A percentile compares a stretch with the other conserved stretches of the same genome.
Conservation (phyloP, 306 rosid species). For the Lathyrus tuberosus region DNA sequence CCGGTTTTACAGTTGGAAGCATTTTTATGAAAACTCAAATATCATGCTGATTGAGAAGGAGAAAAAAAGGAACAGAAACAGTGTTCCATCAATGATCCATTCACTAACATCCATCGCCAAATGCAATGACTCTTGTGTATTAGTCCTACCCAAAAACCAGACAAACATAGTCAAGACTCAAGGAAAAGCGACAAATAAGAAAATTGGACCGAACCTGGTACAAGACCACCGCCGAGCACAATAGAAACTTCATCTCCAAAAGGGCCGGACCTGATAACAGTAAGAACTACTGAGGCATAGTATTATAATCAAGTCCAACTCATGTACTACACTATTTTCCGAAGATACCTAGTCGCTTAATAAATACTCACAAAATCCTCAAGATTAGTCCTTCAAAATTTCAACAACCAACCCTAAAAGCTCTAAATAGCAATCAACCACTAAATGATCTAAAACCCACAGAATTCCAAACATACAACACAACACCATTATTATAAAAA, state of each 20-base stretch:
- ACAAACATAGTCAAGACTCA: conserved; percentile 1
- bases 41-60: background rate
- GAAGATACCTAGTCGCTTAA: background rate
- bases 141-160: conserved; percentile 28
- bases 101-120: conserved; percentile 27
- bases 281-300: conserved; percentile 13
- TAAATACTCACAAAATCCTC: background rate
- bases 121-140: background rate
- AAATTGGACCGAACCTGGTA: conserved; percentile 67
- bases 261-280: conserved; percentile 63
- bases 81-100: background rate
- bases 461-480: background rate
- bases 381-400: conserved; percentile 9
- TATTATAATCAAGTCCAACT: background rate
- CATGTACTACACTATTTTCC: background rate
- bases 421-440: background rate
- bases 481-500: background rate
- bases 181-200: conserved; percentile 8
- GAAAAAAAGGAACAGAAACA: background rate
- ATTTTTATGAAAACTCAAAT: conserved; percentile 19
- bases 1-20: background rate
- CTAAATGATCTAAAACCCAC: conserved; percentile 15
- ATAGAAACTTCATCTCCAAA: conserved; percentile 75
- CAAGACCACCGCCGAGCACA: conserved; percentile 97
- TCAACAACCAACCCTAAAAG: conserved; percentile 1